Evolutionary conservation across 805 yeast species (phyloP), one percentile per base, ranked within the genome.

Genomic region (Candida easanensis): DNA sequence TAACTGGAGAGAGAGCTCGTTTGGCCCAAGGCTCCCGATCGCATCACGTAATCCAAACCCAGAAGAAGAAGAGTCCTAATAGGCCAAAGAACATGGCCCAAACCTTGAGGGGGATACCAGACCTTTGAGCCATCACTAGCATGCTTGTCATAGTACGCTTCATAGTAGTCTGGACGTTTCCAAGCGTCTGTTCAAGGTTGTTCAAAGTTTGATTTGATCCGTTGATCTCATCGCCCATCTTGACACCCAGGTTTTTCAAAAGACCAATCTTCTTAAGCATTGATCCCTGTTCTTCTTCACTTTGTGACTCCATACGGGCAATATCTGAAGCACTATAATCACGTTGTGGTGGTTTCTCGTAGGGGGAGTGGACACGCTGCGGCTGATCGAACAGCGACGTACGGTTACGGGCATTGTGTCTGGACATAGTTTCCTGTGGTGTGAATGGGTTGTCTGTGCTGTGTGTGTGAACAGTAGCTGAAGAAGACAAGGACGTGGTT

Each of bases 211-310:
- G 62, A 49, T 71, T 71, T 23, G 80, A 73, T 23, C 73, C 73
- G 28, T 75, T 70, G 32, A 82, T 84, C 57, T 82, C 85, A 45
- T 75, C 80, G 14, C 87, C 87, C 75, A 82, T 82, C 50, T 65
- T 72, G 36, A 72, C 37, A 2, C 84, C 71, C 19, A 82, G 61
- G 36, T 73, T 73, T 57, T 82, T 83, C 42, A 84, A 63, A 22
- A 77, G 68, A 38, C 68, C 63, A 17, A 84, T 71, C 50, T 77
- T 79, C 31, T 74, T 70, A 26, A 74, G 68, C 74, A 84, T 75
- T 2, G 71, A 64, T 18, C 71, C 69, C 50, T 79, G 59, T 40
- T 80, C 78, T 44, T 79, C 83, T 27, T 79, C 85, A 47, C 75
- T 75, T 56, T 84, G 90, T 3, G 83, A 70, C 58, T 84, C 90